These are phyloP conservation scores for Lipomyces yamanashiensis DNA, from an alignment of 805 yeast species.

Conservation along the genomic window DNA sequence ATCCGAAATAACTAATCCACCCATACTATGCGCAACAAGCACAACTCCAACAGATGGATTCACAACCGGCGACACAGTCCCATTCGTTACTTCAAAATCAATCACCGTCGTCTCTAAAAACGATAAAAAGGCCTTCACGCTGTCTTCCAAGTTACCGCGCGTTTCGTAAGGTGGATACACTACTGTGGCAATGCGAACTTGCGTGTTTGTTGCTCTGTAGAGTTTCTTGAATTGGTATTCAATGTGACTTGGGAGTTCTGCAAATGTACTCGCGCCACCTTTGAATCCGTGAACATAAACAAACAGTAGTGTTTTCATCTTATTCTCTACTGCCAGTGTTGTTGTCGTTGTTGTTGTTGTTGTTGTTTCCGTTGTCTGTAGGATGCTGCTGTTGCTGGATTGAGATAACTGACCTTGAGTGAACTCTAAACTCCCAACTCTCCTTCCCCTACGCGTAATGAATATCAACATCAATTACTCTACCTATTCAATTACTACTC, in stretches of 20 bases:
- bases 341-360: too few species aligned
- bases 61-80: slow-evolving; percentile 31
- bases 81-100: slow-evolving; percentile 27
- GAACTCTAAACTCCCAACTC: neutral
- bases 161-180: slow-evolving; percentile 36
- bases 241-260: slow-evolving; percentile 23
- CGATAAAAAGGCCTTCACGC: slow-evolving; percentile 18
- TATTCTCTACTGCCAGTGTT: too few species aligned
- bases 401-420: neutral
- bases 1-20: slow-evolving; percentile 32
- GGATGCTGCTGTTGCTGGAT: too few species aligned
- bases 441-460: too few species aligned
- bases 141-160: slow-evolving; percentile 21
- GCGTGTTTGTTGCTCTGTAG: neutral
- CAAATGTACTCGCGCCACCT: slow-evolving; percentile 33
- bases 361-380: too few species aligned
- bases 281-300: slow-evolving; percentile 36
- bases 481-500: too few species aligned
- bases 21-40: slow-evolving; percentile 36
- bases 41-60: slow-evolving; percentile 30
- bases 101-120: slow-evolving; percentile 27
- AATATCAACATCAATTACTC: too few species aligned
- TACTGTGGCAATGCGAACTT: slow-evolving; percentile 7
- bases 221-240: slow-evolving; percentile 14
- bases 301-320: slow-evolving; percentile 25